Evolutionary conservation across 2,329 filamentous ascomycete genomes (phyloP).

Genomic region (Penicillium occitanis): DNA sequence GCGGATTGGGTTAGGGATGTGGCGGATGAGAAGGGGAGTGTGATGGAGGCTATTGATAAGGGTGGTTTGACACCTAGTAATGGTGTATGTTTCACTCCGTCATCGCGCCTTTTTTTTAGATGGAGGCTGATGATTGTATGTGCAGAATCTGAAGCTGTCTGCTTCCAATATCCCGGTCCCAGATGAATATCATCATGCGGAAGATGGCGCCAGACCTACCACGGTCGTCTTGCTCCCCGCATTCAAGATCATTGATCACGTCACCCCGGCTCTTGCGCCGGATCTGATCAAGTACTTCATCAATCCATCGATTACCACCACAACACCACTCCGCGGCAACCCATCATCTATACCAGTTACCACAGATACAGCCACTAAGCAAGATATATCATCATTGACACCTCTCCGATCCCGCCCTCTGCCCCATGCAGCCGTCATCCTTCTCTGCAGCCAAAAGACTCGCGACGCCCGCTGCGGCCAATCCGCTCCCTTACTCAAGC

Average conservation of each 20-base stretch:
- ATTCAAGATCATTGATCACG: constrained; percentile 79
- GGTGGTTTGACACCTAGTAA: constrained; percentile 43
- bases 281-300: constrained; percentile 70
- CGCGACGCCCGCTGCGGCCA: constrained; percentile 93
- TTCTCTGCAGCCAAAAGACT: constrained; percentile 93
- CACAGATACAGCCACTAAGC: constrained; percentile 23
- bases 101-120: neutral
- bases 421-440: constrained; percentile 81
- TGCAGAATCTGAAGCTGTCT: constrained; percentile 79
- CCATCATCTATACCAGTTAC: constrained; percentile 1
- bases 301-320: constrained; percentile 70
- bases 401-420: constrained; percentile 62
- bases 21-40: constrained; percentile 78
- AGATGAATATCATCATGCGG: constrained; percentile 57
- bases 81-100: constrained; percentile 35
- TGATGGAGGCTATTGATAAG: constrained; percentile 72
- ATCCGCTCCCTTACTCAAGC: constrained; percentile 82
- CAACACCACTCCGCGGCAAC: constrained; percentile 58
- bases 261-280: constrained; percentile 72
- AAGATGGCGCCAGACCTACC: constrained; percentile 64
- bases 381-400: constrained; percentile 33
- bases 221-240: constrained; percentile 80
- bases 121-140: constrained; percentile 10
- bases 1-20: constrained; percentile 91
- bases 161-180: constrained; percentile 88